Evolutionary conservation across 2,329 filamentous ascomycete species (phyloP).

Genomic region (Trichoderma simmonsii): DNA sequence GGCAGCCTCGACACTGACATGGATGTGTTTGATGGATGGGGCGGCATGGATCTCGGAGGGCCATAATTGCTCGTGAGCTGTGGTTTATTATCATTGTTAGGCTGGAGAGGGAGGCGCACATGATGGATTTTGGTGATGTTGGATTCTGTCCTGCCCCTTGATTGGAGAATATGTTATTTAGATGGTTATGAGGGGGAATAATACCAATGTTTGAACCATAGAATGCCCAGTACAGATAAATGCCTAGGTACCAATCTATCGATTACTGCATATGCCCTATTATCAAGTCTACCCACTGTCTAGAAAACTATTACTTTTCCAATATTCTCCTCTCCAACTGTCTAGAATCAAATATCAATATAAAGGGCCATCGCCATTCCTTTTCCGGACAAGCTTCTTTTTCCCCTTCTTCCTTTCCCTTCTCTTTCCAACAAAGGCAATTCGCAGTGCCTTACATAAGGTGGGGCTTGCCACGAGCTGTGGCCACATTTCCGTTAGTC

Average conservation of each 20-base stretch:
- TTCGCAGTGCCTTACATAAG: not conserved
- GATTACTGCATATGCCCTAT: not conserved
- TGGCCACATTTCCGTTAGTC: conserved; percentile 20
- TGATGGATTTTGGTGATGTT: not conserved
- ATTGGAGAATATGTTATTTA: not conserved
- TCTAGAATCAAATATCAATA: not conserved
- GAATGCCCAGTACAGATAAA: not conserved
- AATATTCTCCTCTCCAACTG: not conserved
- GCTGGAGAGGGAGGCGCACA: not conserved
- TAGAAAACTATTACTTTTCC: not conserved
- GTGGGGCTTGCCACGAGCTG: conserved; percentile 6
- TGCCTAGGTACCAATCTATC: not conserved
- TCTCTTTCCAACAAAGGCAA: not conserved
- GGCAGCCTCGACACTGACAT: conserved; percentile 39
- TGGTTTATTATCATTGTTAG: not conserved
- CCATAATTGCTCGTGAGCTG: not conserved
- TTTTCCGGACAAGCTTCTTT: not conserved
- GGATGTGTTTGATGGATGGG: conserved; percentile 45
- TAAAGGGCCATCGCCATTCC: not conserved
- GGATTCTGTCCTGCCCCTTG: not conserved
- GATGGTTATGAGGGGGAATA: not conserved
- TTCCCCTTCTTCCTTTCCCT: not conserved
- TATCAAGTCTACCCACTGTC: not conserved
- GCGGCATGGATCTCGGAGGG: conserved; percentile 7
- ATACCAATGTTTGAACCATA: not conserved